These are phyloP conservation scores for Solanum hybrid DNA, from an alignment of 305 asterid species.

Conservation along the genomic window DNA sequence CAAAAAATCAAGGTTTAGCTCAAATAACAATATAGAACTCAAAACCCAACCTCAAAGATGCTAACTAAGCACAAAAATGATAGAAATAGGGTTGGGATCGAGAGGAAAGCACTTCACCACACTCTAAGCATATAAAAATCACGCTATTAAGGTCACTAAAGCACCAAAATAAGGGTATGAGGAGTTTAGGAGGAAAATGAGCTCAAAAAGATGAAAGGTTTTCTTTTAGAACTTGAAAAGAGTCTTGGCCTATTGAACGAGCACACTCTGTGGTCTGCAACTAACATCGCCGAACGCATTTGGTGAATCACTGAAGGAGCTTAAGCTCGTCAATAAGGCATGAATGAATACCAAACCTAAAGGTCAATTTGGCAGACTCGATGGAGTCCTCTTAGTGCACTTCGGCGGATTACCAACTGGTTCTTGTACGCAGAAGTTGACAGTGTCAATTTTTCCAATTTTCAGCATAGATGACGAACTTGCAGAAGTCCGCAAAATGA, in stretches of 20 bases:
- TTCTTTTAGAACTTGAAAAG: not conserved
- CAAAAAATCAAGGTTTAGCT: not conserved
- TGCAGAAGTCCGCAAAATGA: not conserved
- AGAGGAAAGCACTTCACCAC: not conserved
- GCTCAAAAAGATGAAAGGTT: not conserved
- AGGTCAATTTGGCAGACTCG: not conserved
- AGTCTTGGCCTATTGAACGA: not conserved
- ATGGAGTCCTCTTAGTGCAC: not conserved
- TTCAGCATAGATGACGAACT: not conserved
- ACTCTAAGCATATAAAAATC: not conserved
- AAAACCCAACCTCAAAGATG: not conserved
- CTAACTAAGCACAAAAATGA: not conserved
- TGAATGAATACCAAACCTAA: not conserved
- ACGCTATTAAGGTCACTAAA: not conserved
- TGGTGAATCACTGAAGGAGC: not conserved
- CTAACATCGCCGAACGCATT: not conserved
- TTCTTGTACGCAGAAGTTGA: no score
- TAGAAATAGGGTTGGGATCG: not conserved
- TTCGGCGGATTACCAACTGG: not conserved
- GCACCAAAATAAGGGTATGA: not conserved
- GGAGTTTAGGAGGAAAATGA: not conserved
- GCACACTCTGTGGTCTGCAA: not conserved
- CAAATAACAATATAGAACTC: not conserved
- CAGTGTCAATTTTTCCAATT: not conserved
- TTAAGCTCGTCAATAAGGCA: not conserved